Evolutionary conservation across 345 rosid genomes (phyloP), one percentile per base, ranked within the genome.

Genomic region (Melaleuca quinquenervia): DNA sequence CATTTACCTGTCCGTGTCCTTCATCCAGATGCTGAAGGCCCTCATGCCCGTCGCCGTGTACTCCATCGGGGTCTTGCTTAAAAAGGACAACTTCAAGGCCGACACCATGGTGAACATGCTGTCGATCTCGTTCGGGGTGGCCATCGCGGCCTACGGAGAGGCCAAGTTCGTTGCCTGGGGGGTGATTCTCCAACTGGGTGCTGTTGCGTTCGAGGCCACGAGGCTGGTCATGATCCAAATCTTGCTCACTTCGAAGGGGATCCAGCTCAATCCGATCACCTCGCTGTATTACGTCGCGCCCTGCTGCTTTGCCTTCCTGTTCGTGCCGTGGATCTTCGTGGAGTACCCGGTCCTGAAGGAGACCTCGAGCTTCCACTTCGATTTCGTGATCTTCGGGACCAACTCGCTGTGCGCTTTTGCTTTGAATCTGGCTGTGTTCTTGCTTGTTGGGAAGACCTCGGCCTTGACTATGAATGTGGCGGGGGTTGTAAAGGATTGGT

Each of bases 401-500:
- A 97, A 97, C 85, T 95, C 98, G 1, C 1, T 96, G 3, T 97
- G 99, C 74, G 98, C 99, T 9, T 97, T 97, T 26, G 99, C 98
- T 0, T 85, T 97, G 92, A 97, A 97, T 87, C 95, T 96, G 0
- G 99, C 98, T 8, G 99, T 97, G 88, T 97, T 97, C 92, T 89
- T 97, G 85, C 96, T 97, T 14, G 98, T 97, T 14, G 99, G 99
- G 11, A 97, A 97, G 89, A 97, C 99, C 21, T 97, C 99, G 1
- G 99, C 99, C 20, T 89, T 97, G 89, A 96, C 99, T 8, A 97
- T 97, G 99, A 97, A 97, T 88, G 99, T 97, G 56, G 99, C 99
- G 55, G 99, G 99, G 75, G 98, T 96, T 11, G 99, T 96, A 5
- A 96, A 96, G 90, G 99, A 96, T 85, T 96, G 98, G 99, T 84